Conservation (phyloP, 345 rosid species). For the Litchi chinensis region DNA sequence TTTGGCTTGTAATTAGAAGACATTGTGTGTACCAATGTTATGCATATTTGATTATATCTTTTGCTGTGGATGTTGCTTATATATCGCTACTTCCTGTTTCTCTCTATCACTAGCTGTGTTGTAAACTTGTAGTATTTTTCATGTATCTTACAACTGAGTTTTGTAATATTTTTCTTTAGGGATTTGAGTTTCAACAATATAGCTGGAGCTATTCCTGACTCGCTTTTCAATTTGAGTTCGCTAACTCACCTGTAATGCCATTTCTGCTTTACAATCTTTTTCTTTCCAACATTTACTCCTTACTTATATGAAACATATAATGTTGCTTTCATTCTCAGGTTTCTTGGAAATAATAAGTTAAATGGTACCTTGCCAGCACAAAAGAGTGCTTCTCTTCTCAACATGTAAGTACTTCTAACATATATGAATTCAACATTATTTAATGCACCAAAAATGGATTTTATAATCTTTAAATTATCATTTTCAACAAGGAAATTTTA, state of each 20-base stretch:
- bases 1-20: too few relatives aligned
- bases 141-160: not conserved
- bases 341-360: slow-evolving; percentile 58
- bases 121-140: not conserved
- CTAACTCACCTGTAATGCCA: slow-evolving; percentile 56
- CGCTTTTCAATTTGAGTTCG: slow-evolving; percentile 40
- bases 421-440: not conserved
- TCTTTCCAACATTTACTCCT: not conserved
- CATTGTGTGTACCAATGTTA: too few relatives aligned
- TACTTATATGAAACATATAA: not conserved
- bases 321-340: slow-evolving; percentile 48
- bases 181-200: slow-evolving; percentile 67
- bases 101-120: not conserved
- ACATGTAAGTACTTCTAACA: slow-evolving; percentile 48
- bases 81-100: not conserved
- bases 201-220: slow-evolving; percentile 40
- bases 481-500: not conserved
- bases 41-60: too few relatives aligned
- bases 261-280: not conserved
- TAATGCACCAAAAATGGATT: not conserved
- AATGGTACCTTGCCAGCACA: slow-evolving; percentile 56
- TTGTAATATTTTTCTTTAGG: slow-evolving; percentile 30
- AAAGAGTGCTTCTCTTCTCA: slow-evolving; percentile 46
- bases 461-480: not conserved
- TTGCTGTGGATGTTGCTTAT: not conserved